These are phyloP conservation scores for Beta lomatogona DNA, from an alignment of 179 eudicot genomes.

Conservation along the genomic window DNA sequence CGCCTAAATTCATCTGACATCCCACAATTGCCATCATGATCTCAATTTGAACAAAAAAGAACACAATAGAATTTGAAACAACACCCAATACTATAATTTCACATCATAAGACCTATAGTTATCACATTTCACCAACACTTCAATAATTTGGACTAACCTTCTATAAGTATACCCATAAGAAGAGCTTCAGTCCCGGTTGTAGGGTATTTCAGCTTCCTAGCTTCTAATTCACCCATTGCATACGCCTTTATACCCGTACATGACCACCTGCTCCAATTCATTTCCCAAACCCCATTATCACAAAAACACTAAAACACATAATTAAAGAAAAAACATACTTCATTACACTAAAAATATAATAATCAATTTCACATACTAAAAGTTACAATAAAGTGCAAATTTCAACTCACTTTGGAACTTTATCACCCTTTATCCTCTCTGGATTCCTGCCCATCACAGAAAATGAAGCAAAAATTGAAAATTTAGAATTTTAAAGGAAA, in stretches of 20 bases:
- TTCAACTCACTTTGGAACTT: constrained; percentile 67
- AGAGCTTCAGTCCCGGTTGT: constrained; percentile 77
- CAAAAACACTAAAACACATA: constrained; percentile 19
- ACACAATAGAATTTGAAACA: not conserved
- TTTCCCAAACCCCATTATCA: constrained; percentile 29
- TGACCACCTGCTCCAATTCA: constrained; percentile 66
- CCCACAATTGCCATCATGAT: no score
- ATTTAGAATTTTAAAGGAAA: not conserved
- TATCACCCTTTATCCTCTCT: constrained; percentile 49
- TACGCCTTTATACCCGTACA: constrained; percentile 71
- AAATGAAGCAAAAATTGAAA: not conserved
- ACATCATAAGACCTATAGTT: not conserved
- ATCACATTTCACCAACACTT: not conserved
- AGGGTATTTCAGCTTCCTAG: constrained; percentile 67
- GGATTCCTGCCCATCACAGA: constrained; percentile 49
- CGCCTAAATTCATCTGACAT: not conserved
- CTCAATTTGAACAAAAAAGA: no score
- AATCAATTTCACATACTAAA: not conserved
- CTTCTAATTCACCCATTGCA: constrained; percentile 82
- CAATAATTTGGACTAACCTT: constrained; percentile 45
- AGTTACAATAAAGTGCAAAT: not conserved
- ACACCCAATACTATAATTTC: not conserved
- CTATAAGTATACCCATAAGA: constrained; percentile 74
- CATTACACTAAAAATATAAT: no score
- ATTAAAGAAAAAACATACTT: not conserved